A percentile compares a stretch with the other conserved stretches of the same genome.
Evolutionary conservation across 495 filamentous ascomycete genomes (phyloP).

Genomic region (Jackrogersella multiformis): DNA sequence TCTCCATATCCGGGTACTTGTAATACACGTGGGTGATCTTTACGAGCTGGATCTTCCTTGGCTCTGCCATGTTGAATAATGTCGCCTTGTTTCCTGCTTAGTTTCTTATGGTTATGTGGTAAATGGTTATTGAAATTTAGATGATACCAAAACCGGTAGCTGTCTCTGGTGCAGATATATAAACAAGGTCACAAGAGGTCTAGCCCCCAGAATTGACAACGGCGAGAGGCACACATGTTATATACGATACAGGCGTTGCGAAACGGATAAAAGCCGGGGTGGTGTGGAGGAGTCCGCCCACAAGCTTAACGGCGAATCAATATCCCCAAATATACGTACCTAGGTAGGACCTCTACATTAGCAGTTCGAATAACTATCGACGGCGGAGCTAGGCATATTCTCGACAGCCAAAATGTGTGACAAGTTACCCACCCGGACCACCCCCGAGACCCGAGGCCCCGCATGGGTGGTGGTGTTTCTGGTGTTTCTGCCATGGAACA

Average conservation of each 20-base stretch:
- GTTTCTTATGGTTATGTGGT: too few relatives aligned
- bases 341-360: background rate
- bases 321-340: slow-evolving; percentile 16
- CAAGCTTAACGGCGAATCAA: slow-evolving; percentile 31
- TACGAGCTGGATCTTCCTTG: slow-evolving; percentile 59
- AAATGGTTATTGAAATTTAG: background rate
- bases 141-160: background rate
- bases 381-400: background rate
- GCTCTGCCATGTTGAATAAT: slow-evolving; percentile 30
- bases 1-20: slow-evolving; percentile 60
- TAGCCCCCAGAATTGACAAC: background rate
- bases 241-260: slow-evolving; percentile 18
- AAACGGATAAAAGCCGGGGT: slow-evolving; percentile 37
- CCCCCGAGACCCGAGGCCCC: slow-evolving; percentile 36
- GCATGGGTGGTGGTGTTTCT: slow-evolving; percentile 34
- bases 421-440: slow-evolving; percentile 6
- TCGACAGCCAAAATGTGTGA: slow-evolving; percentile 10
- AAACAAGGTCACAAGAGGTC: slow-evolving; percentile 6
- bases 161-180: background rate
- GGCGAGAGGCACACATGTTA: slow-evolving; percentile 15
- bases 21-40: slow-evolving; percentile 68
- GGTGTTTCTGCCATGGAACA: slow-evolving; percentile 28
- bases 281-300: slow-evolving; percentile 43
- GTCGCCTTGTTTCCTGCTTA: slow-evolving; percentile 2
- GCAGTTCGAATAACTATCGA: slow-evolving; percentile 8